A percentile compares a stretch with the other conserved stretches of the same genome.
Evolutionary conservation across 2,329 filamentous ascomycete genomes (phyloP).

Genomic region (Periconia digitata): DNA sequence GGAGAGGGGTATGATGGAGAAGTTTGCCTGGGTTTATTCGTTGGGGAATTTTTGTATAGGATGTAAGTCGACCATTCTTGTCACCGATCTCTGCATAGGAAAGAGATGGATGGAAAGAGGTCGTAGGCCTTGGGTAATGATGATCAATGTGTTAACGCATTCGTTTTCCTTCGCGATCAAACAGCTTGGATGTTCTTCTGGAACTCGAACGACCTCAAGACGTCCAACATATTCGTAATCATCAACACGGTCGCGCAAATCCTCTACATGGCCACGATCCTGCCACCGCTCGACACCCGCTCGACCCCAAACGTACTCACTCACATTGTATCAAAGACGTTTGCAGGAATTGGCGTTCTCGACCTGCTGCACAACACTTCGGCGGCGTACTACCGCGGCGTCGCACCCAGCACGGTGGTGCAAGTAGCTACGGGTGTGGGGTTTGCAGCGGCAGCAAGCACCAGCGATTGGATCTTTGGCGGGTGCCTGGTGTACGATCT

Average conservation of each 20-base stretch:
- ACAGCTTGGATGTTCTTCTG: constrained; percentile 64
- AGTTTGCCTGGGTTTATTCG: constrained; percentile 58
- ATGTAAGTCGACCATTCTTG: constrained; percentile 40
- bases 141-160: no score
- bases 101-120: neutral
- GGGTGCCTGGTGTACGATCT: constrained; percentile 62
- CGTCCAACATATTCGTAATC: constrained; percentile 58
- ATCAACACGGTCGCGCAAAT: constrained; percentile 59
- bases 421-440: constrained; percentile 58
- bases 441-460: constrained; percentile 52
- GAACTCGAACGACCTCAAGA: constrained; percentile 55
- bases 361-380: constrained; percentile 62
- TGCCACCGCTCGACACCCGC: constrained; percentile 53
- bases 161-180: neutral
- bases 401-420: constrained; percentile 49
- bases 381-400: constrained; percentile 57
- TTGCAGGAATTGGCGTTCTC: constrained; percentile 62
- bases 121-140: neutral
- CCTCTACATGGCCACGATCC: constrained; percentile 54
- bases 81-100: neutral
- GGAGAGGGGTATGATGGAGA: constrained; percentile 54
- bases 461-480: constrained; percentile 63
- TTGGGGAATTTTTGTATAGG: constrained; percentile 63
- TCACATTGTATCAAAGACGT: constrained; percentile 61
- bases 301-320: constrained; percentile 58